phyloP scores from a whole-genome alignment of 768 basidiomycete species.

The Hemileccinum rubropunctum region DNA sequence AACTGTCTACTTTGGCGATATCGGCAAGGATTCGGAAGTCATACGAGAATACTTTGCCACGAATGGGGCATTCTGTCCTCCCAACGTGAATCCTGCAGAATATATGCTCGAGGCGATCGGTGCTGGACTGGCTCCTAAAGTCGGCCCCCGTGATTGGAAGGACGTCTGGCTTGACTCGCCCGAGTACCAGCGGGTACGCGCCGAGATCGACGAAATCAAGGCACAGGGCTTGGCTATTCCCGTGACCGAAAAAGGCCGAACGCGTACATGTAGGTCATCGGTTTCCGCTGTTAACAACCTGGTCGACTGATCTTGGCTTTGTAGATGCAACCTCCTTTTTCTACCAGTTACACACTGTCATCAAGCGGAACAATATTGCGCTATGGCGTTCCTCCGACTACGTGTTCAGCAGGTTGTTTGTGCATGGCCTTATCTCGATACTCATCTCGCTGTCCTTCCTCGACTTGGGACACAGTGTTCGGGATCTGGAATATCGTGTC shows the following conservation, averaged over 20 bases:
- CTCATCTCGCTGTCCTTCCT: conserved; percentile 80
- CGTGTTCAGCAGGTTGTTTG: conserved; percentile 78
- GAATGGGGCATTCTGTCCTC: conserved; percentile 68
- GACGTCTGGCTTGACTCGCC: conserved; percentile 78
- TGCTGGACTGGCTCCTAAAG: conserved; percentile 68
- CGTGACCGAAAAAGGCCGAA: conserved; percentile 36
- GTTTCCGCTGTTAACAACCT: background rate
- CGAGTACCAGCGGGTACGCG: conserved; percentile 44
- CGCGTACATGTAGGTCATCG: conserved; percentile 47
- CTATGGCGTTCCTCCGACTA: conserved; percentile 87
- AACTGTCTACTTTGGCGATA: conserved; percentile 92
- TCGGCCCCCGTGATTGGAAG: conserved; percentile 83
- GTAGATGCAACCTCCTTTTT: conserved; percentile 73
- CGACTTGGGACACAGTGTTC: conserved; percentile 58
- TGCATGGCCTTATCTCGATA: conserved; percentile 67
- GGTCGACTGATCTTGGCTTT: background rate
- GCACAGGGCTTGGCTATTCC: conserved; percentile 43
- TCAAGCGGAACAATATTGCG: conserved; percentile 61
- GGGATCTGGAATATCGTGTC: conserved; percentile 75
- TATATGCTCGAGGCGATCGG: conserved; percentile 88
- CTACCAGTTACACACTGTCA: conserved; percentile 70
- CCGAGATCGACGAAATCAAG: conserved; percentile 49
- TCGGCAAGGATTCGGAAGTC: conserved; percentile 67
- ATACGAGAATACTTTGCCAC: conserved; percentile 75
- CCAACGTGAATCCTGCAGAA: conserved; percentile 76